Evolutionary conservation across 768 basidiomycete species (phyloP).

Genomic region (Agaricus subrufescens): DNA sequence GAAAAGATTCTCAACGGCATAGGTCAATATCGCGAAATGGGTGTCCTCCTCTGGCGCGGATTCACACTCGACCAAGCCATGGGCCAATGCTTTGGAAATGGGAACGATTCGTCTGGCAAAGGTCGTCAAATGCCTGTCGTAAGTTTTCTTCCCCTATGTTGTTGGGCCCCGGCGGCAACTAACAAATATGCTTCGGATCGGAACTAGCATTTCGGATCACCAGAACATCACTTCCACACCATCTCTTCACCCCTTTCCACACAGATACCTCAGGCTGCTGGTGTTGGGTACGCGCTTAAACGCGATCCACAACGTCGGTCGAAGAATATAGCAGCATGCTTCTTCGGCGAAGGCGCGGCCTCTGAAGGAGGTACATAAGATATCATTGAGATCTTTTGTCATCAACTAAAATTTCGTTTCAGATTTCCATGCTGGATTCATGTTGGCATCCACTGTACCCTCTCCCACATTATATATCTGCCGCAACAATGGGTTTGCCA

Average conservation of each 20-base stretch:
- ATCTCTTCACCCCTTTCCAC: conserved; percentile 93
- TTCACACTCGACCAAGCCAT: conserved; percentile 78
- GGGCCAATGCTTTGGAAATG: conserved; percentile 89
- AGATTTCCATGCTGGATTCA: conserved; percentile 91
- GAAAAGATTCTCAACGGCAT: neutral
- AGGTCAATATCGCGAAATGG: conserved; percentile 94
- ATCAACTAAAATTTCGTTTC: conserved; percentile 7
- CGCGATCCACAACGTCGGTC: conserved; percentile 65
- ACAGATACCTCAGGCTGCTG: conserved; percentile 93
- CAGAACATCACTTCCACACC: conserved; percentile 82
- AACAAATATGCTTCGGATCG: conserved; percentile 4
- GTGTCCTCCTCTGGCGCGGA: conserved; percentile 85
- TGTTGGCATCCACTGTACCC: conserved; percentile 72
- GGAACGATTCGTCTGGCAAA: conserved; percentile 74
- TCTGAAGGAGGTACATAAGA: conserved; percentile 67
- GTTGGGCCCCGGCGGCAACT: neutral
- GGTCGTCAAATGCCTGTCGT: conserved; percentile 95
- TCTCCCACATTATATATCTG: conserved; percentile 72
- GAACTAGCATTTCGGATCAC: conserved; percentile 78
- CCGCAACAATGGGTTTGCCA: conserved; percentile 90
- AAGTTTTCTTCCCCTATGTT: conserved; percentile 18
- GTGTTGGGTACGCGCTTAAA: conserved; percentile 85
- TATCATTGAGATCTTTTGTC: neutral
- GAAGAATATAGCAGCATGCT: conserved; percentile 79
- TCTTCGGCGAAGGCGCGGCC: conserved; percentile 92